These are phyloP conservation scores for Citeromyces hawaiiensis DNA, from an alignment of 1,139 yeast genomes.

Conservation along the genomic window DNA sequence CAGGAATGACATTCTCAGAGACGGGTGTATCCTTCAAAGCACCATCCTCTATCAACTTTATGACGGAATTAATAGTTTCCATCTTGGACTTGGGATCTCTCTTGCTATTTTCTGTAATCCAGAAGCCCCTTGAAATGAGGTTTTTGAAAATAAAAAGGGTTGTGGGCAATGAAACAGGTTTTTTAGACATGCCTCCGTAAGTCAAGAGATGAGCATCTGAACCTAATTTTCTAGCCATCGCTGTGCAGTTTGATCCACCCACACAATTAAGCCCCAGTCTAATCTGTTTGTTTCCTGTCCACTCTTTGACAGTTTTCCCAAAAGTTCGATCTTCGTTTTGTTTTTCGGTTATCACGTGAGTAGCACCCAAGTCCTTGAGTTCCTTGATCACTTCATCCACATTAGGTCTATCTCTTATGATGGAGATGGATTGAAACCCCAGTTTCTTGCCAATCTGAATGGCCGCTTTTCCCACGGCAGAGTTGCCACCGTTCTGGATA, in stretches of 20 bases:
- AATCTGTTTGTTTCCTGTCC: constrained; percentile 47
- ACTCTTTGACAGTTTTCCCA: constrained; percentile 42
- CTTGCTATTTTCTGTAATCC: constrained; percentile 78
- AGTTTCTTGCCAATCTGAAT: constrained; percentile 70
- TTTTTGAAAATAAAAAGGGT: constrained; percentile 83
- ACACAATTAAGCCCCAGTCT: constrained; percentile 83
- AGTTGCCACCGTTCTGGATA: constrained; percentile 92
- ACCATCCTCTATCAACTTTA: constrained; percentile 54
- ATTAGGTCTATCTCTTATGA: constrained; percentile 75
- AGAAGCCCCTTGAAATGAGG: constrained; percentile 76
- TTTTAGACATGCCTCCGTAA: constrained; percentile 96
- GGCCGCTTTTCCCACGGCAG: constrained; percentile 93
- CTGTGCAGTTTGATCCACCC: constrained; percentile 78
- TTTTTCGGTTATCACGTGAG: constrained; percentile 81
- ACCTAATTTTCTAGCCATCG: constrained; percentile 69
- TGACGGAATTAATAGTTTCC: constrained; percentile 44
- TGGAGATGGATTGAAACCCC: constrained; percentile 76
- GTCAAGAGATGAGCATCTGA: constrained; percentile 62
- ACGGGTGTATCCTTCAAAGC: constrained; percentile 50
- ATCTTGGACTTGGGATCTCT: constrained; percentile 49
- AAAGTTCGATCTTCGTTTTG: constrained; percentile 61
- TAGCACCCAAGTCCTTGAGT: constrained; percentile 61
- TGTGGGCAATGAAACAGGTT: constrained; percentile 85
- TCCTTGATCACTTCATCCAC: constrained; percentile 49
- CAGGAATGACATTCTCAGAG: constrained; percentile 26